phyloP scores from a whole-genome alignment of 495 filamentous ascomycete genomes.

The Hyaloscypha hepaticicola region DNA sequence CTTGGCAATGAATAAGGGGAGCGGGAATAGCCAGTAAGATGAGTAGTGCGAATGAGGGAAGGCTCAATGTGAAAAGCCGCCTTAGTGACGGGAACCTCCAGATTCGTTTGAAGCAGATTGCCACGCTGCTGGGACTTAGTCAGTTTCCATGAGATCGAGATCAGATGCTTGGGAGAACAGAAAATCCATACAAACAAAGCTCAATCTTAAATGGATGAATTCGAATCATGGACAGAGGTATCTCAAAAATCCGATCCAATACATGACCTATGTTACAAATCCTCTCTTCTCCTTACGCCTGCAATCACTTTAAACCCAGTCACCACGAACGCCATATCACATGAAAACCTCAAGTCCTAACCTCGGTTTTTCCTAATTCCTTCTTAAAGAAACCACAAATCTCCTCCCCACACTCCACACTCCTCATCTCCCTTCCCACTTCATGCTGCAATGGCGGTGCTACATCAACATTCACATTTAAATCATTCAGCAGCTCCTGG shows the following conservation, averaged over 20 bases:
- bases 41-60: too few relatives aligned
- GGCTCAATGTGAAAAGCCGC: too few relatives aligned
- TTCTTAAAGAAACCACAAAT: constrained; percentile 17
- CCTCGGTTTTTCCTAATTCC: constrained; percentile 6
- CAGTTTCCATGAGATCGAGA: too few relatives aligned
- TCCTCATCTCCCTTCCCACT: constrained; percentile 6
- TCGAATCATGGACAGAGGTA: background rate
- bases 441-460: background rate
- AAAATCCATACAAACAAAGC: too few relatives aligned
- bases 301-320: background rate
- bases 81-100: too few relatives aligned
- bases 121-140: too few relatives aligned
- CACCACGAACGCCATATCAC: background rate
- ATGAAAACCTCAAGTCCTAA: background rate
- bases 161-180: too few relatives aligned
- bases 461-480: background rate
- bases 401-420: constrained; percentile 17
- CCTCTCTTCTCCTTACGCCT: background rate
- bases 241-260: background rate
- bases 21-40: too few relatives aligned
- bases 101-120: too few relatives aligned
- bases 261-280: too few relatives aligned
- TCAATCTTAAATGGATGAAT: too few relatives aligned
- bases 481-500: constrained; percentile 10
- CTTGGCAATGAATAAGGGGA: too few relatives aligned